phyloP scores from a whole-genome alignment of 352 stramenopile species.

The Sclerospora graminicola region DNA sequence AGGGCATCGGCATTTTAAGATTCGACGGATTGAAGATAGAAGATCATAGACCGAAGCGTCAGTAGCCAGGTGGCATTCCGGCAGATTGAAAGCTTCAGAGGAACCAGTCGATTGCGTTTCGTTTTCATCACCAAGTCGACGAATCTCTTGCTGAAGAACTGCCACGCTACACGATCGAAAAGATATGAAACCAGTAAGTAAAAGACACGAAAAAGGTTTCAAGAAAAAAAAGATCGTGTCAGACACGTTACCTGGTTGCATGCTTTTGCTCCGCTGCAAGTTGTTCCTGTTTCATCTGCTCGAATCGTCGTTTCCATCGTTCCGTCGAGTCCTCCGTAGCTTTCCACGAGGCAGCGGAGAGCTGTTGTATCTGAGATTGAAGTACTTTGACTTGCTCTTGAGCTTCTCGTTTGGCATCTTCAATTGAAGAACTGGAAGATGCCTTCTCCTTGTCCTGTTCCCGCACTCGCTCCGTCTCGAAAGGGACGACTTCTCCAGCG shows the following conservation, averaged over 20 bases:
- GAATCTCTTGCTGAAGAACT: too few species aligned
- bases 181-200: too few species aligned
- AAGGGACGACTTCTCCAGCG: too few species aligned
- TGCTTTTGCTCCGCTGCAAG: constrained; percentile 29
- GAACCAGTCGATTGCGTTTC: too few species aligned
- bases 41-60: constrained; percentile 54
- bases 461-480: too few species aligned
- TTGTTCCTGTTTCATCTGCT: constrained; percentile 41
- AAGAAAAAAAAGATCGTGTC: constrained; percentile 16
- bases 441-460: too few species aligned
- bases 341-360: constrained; percentile 7
- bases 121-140: too few species aligned
- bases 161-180: too few species aligned
- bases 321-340: constrained; percentile 21
- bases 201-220: background rate
- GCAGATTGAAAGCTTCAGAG: too few species aligned
- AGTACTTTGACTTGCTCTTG: constrained; percentile 39
- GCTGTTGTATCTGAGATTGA: constrained; percentile 34
- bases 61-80: constrained; percentile 26
- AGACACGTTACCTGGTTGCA: constrained; percentile 13
- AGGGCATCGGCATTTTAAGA: constrained; percentile 40
- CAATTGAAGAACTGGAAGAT: too few species aligned
- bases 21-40: constrained; percentile 56
- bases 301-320: constrained; percentile 46
- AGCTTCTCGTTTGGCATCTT: constrained; percentile 36